phyloP scores from a whole-genome alignment of 768 basidiomycete species.

The Leccinum longicurvipes region DNA sequence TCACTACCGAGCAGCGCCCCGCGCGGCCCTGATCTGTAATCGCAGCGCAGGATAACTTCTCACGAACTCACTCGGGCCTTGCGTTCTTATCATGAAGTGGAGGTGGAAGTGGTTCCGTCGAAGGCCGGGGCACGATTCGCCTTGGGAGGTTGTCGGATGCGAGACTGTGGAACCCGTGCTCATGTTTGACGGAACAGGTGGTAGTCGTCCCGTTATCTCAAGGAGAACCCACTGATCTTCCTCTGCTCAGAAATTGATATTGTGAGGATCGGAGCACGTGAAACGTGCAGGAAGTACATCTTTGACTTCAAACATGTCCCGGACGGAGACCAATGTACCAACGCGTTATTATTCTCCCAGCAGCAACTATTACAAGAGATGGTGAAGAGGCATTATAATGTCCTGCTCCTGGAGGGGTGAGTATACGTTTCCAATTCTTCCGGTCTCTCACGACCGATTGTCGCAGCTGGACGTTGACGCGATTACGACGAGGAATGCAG shows the following conservation, averaged over 20 bases:
- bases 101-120: conserved; percentile 47
- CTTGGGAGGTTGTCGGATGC: conserved; percentile 79
- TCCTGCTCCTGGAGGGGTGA: conserved; percentile 66
- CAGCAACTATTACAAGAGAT: conserved; percentile 60
- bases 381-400: conserved; percentile 54
- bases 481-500: conserved; percentile 58
- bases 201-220: conserved; percentile 30
- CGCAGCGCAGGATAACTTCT: conserved; percentile 17
- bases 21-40: conserved; percentile 12
- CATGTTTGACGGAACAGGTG: conserved; percentile 59
- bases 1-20: neutral
- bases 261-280: conserved; percentile 46
- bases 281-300: conserved; percentile 59
- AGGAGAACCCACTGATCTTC: conserved; percentile 5
- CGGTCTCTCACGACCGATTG: neutral
- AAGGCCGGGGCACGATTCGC: conserved; percentile 40
- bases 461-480: conserved; percentile 62
- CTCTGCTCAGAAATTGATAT: conserved; percentile 53
- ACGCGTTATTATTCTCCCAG: conserved; percentile 59
- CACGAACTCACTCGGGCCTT: conserved; percentile 17
- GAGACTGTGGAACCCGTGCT: conserved; percentile 61
- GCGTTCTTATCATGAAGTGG: conserved; percentile 29
- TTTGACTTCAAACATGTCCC: conserved; percentile 51
- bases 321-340: conserved; percentile 44
- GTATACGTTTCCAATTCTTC: conserved; percentile 7